phyloP scores from a whole-genome alignment of 2,329 filamentous ascomycete genomes.

The Fonsecaea monophora region DNA sequence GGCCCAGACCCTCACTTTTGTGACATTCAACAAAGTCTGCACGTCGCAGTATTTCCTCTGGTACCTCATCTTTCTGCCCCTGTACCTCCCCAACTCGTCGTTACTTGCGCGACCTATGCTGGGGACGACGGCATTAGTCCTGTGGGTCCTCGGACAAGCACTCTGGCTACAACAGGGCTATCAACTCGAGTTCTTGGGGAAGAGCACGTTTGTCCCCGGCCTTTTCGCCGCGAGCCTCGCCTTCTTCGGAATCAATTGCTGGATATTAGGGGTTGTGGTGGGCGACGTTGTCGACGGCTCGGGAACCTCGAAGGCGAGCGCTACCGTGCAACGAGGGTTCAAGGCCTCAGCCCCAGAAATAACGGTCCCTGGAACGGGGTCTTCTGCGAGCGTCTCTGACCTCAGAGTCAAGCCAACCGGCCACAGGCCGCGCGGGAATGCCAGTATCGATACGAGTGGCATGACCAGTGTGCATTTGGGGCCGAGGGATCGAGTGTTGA shows the following conservation, averaged over 20 bases:
- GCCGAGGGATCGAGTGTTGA: conserved; percentile 31
- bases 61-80: conserved; percentile 92
- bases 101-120: conserved; percentile 61
- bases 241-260: conserved; percentile 87
- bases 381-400: not conserved
- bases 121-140: conserved; percentile 68
- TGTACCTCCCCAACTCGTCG: conserved; percentile 84
- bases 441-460: conserved; percentile 27
- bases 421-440: conserved; percentile 15
- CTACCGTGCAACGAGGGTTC: not conserved
- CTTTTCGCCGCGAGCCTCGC: conserved; percentile 75
- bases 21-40: conserved; percentile 98
- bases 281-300: conserved; percentile 56
- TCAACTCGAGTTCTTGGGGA: conserved; percentile 77
- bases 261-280: conserved; percentile 83
- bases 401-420: not conserved
- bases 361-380: not conserved
- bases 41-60: conserved; percentile 99
- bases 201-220: conserved; percentile 83
- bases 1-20: conserved; percentile 94
- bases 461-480: conserved; percentile 31
- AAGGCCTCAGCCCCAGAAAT: not conserved
- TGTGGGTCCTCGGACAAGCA: conserved; percentile 73
- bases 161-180: conserved; percentile 79
- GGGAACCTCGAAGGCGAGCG: not conserved